Conservation (phyloP, 352 stramenopile species). For the Globisporangium parvum region DNA sequence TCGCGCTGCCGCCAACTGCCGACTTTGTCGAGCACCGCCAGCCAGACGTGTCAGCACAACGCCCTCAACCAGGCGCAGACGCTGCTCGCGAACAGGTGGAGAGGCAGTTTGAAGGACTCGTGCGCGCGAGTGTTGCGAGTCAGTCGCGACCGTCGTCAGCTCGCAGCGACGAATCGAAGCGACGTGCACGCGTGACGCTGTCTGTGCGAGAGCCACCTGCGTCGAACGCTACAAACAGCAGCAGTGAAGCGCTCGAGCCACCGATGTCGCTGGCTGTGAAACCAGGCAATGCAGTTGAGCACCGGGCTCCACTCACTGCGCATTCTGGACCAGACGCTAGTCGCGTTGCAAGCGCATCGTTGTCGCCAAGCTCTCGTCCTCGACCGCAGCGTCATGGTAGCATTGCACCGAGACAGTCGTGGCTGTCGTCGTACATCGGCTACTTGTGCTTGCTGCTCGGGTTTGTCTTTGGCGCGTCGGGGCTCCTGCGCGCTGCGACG, state of each 20-base stretch:
- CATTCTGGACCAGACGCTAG: background rate
- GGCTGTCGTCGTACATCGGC: slow-evolving; percentile 22
- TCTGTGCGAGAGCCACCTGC: background rate
- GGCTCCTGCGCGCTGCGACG: slow-evolving; percentile 37
- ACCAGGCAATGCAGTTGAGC: background rate
- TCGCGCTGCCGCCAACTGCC: background rate
- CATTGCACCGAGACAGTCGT: slow-evolving; percentile 9
- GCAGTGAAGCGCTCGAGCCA: background rate
- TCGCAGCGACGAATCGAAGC: background rate
- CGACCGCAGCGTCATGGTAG: background rate
- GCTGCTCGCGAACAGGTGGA: slow-evolving; percentile 7
- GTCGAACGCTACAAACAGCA: background rate
- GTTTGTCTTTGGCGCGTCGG: slow-evolving; percentile 44
- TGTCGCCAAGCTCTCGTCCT: background rate
- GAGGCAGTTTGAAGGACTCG: slow-evolving; percentile 9
- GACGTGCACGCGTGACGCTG: too few species aligned
- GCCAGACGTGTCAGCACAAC: background rate
- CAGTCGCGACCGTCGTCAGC: background rate
- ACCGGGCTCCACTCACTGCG: background rate
- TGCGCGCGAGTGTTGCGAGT: slow-evolving; percentile 3
- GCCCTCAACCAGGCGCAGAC: background rate
- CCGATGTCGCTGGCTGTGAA: slow-evolving; percentile 1
- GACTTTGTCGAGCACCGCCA: too few species aligned
- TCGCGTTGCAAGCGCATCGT: background rate
- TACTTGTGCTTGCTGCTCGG: slow-evolving; percentile 33